These are phyloP conservation scores for Lasiosphaeriaceae sp. DNA, from an alignment of 495 filamentous ascomycete species.

Conservation along the genomic window DNA sequence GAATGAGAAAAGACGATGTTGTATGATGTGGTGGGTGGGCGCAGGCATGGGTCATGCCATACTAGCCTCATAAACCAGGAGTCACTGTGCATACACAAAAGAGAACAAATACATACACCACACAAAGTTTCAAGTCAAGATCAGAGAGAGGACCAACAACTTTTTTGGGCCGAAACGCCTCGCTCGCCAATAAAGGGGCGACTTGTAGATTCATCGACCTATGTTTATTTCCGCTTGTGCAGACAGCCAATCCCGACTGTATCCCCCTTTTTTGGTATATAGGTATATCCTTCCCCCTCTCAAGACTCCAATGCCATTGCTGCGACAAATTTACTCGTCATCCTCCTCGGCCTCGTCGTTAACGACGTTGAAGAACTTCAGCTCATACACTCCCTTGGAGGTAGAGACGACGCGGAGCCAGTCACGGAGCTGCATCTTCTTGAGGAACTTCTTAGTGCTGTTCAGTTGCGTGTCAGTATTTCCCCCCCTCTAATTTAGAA, in stretches of 20 bases:
- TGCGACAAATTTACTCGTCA: slow-evolving; percentile 69
- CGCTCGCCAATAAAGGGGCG: slow-evolving; percentile 18
- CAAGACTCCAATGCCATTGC: slow-evolving; percentile 15
- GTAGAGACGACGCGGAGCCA: slow-evolving; percentile 99
- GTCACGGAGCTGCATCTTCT: slow-evolving; percentile 99
- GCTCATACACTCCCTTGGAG: slow-evolving; percentile 94
- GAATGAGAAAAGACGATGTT: too few relatives aligned
- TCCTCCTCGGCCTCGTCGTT: slow-evolving; percentile 96
- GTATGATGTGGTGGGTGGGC: too few relatives aligned
- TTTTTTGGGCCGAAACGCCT: slow-evolving; percentile 16
- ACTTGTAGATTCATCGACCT: slow-evolving; percentile 21
- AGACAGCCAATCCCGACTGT: slow-evolving; percentile 7
- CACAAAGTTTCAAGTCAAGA: background rate
- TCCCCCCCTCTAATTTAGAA: background rate
- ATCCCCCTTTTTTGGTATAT: slow-evolving; percentile 22
- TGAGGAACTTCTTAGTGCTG: slow-evolving; percentile 99
- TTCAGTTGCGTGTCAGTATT: slow-evolving; percentile 7
- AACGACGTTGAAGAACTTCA: slow-evolving; percentile 99
- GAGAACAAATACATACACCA: background rate
- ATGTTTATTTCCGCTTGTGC: slow-evolving; percentile 16
- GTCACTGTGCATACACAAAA: too few relatives aligned
- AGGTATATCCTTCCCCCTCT: slow-evolving; percentile 16
- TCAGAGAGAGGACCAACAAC: slow-evolving; percentile 1
- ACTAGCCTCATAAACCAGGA: too few relatives aligned
- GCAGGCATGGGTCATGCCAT: too few relatives aligned